Percentiles rank a stretch among this genome's conserved stretches.
These are phyloP conservation scores for Camellia oleifera DNA, from an alignment of 179 eudicot genomes.

Conservation along the genomic window DNA sequence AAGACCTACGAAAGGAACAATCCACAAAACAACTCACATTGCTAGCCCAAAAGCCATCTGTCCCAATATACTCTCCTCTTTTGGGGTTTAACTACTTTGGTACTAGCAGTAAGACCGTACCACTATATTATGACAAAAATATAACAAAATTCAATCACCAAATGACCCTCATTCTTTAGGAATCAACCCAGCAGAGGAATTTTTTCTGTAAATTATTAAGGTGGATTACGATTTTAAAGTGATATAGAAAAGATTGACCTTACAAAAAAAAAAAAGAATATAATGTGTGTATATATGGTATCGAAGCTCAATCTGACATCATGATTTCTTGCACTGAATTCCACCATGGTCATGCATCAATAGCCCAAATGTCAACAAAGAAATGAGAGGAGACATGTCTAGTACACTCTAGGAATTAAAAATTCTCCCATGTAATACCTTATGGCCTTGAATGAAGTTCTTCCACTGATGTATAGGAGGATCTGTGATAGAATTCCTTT, in stretches of 20 bases:
- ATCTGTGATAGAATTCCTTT: background rate
- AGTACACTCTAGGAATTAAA: background rate
- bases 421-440: background rate
- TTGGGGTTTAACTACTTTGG: no score
- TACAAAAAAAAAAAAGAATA: background rate
- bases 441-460: background rate
- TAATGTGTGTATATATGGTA: background rate
- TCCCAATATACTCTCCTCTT: no score
- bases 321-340: background rate
- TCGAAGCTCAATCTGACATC: background rate
- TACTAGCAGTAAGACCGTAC: no score
- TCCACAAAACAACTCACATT: background rate
- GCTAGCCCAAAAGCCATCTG: background rate
- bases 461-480: background rate
- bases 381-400: constrained; percentile 4
- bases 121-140: no score
- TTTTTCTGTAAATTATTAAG: background rate
- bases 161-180: background rate
- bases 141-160: background rate
- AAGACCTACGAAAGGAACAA: background rate
- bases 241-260: background rate
- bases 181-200: background rate
- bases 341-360: background rate
- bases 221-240: background rate
- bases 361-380: constrained; percentile 5